Evolutionary conservation across 805 yeast species (phyloP), one percentile per base, ranked within the genome.

Genomic region (Metschnikowia amazonensis): DNA sequence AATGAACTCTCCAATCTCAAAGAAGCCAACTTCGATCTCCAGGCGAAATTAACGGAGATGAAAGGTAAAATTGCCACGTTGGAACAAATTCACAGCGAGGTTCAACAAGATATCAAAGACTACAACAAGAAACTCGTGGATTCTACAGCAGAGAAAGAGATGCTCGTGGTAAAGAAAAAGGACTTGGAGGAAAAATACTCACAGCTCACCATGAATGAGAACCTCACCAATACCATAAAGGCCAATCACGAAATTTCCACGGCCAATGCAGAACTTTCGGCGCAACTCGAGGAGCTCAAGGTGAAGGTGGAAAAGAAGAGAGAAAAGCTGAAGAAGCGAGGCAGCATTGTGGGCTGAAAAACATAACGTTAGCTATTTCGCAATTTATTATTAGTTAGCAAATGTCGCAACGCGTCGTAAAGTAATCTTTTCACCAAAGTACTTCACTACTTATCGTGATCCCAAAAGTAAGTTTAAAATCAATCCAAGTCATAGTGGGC

Each of bases 201-300:
- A 29, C 57, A 60, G 36, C 58, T 67, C 18, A 66, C 67, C 16
- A 65, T 68, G 72, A 65, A 65, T 36, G 69, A 64, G 45, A 68
- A 68, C 45, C 57, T 68, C 32, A 60, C 58, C 31, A 68, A 68
- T 44, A 66, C 72, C 1, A 66, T 63, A 38, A 61, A 67, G 45
- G 76, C 76, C 31, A 71, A 71, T 49, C 49, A 62, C 48, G 76
- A 70, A 25, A 69, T 71, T 46, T 56, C 63, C 9, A 55, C 55
- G 36, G 59, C 66, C 36, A 68, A 66, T 42, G 21, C 50, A 4
- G 70, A 67, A 32, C 56, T 71, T 25, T 69, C 67, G 52, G 52
- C 42, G n/a, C 74, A 66, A 45, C 62, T 71, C 14, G 58, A 46
- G 7, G 58, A 44, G 20, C 43, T 67, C 31, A 59, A 55, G 52